These are phyloP conservation scores for Neckera pumila DNA, from an alignment of 225 moss, liverwort and hornwort genomes.

Conservation along the genomic window DNA sequence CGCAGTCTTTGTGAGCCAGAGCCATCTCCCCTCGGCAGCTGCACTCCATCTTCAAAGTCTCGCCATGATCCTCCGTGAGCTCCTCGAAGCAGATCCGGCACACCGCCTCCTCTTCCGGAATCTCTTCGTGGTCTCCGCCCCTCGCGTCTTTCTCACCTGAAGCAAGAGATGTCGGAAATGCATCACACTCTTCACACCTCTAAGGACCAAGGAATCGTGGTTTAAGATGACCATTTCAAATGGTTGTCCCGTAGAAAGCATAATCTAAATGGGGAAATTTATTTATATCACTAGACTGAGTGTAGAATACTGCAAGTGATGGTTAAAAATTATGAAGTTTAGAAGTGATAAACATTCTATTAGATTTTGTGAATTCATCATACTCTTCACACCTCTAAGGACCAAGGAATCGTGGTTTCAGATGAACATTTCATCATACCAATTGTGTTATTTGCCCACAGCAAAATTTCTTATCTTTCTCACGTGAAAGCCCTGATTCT, in stretches of 20 bases:
- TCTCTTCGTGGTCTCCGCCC: slow-evolving; percentile 14
- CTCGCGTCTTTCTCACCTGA: slow-evolving; percentile 7
- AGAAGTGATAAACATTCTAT: neutral
- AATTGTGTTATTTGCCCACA: neutral
- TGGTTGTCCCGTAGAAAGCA: neutral
- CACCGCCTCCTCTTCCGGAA: slow-evolving; percentile 44
- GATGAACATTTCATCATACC: no score
- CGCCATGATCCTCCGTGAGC: slow-evolving; percentile 30
- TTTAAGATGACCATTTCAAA: neutral
- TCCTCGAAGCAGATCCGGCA: slow-evolving; percentile 52
- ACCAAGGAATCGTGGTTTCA: neutral
- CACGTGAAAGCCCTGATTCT: neutral
- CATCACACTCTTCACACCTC: neutral
- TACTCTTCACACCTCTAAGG: neutral
- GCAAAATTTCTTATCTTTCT: neutral
- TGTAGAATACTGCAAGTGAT: no score
- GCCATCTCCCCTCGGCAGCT: slow-evolving; percentile 42
- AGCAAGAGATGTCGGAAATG: neutral
- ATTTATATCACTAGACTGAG: neutral
- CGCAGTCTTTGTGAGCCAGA: slow-evolving; percentile 36
- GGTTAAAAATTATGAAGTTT: neutral
- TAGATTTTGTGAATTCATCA: neutral
- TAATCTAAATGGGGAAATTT: neutral
- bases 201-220: neutral
- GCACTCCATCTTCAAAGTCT: slow-evolving; percentile 53